Conservation (phyloP, 306 rosid genomes). For the Gastrolobium villosum region DNA sequence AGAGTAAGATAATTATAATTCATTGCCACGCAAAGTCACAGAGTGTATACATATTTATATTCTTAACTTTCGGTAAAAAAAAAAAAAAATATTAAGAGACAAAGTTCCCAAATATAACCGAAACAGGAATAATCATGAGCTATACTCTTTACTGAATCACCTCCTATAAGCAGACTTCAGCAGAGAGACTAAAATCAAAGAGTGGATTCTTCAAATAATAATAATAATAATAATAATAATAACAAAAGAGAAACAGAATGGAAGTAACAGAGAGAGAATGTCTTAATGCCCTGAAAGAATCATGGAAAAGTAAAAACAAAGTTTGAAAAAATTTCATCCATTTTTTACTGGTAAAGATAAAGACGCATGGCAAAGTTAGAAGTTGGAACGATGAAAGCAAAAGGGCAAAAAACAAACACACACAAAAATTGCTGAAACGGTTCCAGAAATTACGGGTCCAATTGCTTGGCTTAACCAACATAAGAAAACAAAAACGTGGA, state of each 20-base stretch:
- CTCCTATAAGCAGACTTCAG: constrained; percentile 20
- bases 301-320: not conserved
- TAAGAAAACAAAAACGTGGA: constrained; percentile 35
- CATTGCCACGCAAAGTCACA: constrained; percentile 21
- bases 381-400: constrained; percentile 40
- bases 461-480: constrained; percentile 28
- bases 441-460: constrained; percentile 37
- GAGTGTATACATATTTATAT: constrained; percentile 17
- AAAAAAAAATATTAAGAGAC: not conserved
- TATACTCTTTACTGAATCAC: constrained; percentile 15
- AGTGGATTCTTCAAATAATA: not conserved
- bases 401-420: constrained; percentile 25
- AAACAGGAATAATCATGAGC: constrained; percentile 3
- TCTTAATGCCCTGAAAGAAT: constrained; percentile 1
- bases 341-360: constrained; percentile 5
- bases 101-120: not conserved
- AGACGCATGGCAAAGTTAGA: constrained; percentile 20
- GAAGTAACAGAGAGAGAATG: constrained; percentile 3
- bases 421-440: not conserved
- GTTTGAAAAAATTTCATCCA: not conserved
- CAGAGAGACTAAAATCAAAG: constrained; percentile 7
- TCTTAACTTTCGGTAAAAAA: constrained; percentile 29
- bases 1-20: constrained; percentile 15
- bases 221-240: too few species aligned
- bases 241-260: not conserved